phyloP scores from a whole-genome alignment of 805 yeast genomes.

The Monosporozyma unispora region DNA sequence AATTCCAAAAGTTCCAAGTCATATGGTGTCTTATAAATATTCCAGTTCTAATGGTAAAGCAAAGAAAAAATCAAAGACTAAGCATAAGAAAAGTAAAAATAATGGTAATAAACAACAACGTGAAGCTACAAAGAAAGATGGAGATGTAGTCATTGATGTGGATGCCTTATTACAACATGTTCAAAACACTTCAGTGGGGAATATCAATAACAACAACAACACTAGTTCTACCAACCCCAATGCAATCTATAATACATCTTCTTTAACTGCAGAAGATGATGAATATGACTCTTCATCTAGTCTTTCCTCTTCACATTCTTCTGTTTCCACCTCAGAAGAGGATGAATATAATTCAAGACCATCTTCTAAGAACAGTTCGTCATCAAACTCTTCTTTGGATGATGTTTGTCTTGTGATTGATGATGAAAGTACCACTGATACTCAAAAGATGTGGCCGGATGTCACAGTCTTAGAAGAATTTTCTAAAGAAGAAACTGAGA shows the following conservation, averaged over 20 bases:
- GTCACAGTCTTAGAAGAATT: constrained; percentile 64
- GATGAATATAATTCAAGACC: constrained; percentile 35
- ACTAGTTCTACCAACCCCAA: neutral
- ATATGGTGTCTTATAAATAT: neutral
- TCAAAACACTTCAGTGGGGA: constrained; percentile 8
- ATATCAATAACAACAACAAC: neutral
- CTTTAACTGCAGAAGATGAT: neutral
- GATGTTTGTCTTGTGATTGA: constrained; percentile 90
- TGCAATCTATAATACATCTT: neutral
- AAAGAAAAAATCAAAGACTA: neutral
- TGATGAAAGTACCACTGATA: constrained; percentile 29
- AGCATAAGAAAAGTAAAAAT: neutral
- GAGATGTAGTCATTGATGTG: constrained; percentile 29
- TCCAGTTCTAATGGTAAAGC: neutral
- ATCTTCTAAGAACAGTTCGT: constrained; percentile 30
- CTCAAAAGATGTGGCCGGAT: constrained; percentile 67
- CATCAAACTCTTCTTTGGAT: constrained; percentile 64
- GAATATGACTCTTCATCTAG: constrained; percentile 3
- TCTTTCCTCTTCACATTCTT: neutral
- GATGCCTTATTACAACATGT: constrained; percentile 29
- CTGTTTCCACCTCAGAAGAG: constrained; percentile 10
- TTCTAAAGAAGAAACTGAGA: constrained; percentile 56
- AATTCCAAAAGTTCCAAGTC: constrained; percentile 1
- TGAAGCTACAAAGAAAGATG: neutral
- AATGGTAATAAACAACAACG: neutral